phyloP scores from a whole-genome alignment of 148 eudicot species.

The Drosera capensis region DNA sequence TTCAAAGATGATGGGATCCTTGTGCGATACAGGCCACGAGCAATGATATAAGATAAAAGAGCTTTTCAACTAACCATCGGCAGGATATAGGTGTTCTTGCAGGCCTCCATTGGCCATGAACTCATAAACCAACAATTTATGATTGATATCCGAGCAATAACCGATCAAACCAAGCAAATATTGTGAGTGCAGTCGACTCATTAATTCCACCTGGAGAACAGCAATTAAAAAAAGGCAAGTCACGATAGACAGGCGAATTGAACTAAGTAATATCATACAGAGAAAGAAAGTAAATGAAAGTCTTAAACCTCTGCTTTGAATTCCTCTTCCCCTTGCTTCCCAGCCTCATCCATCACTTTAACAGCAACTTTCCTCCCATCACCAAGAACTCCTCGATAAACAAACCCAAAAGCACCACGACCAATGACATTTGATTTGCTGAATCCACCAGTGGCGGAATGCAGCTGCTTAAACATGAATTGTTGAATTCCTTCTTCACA shows the following conservation, averaged over 20 bases:
- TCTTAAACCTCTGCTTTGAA: constrained; percentile 71
- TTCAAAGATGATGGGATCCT: no score
- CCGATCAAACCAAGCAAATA: constrained; percentile 74
- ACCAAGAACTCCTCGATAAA: constrained; percentile 72
- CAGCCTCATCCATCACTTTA: constrained; percentile 80
- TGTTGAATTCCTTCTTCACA: constrained; percentile 60
- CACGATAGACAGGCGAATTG: background rate
- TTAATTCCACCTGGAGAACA: constrained; percentile 53
- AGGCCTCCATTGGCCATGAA: constrained; percentile 94
- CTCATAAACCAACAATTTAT: constrained; percentile 75
- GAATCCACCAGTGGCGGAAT: constrained; percentile 79
- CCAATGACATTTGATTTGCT: constrained; percentile 84
- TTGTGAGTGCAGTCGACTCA: constrained; percentile 68
- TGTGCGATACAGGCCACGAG: no score
- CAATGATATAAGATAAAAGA: no score
- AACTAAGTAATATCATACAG: background rate
- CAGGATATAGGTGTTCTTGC: constrained; percentile 77
- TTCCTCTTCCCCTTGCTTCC: constrained; percentile 95
- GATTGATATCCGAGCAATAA: constrained; percentile 69
- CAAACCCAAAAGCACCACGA: constrained; percentile 85
- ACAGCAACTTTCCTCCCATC: constrained; percentile 84
- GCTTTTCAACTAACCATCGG: constrained; percentile 30
- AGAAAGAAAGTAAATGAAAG: background rate
- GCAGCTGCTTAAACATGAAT: constrained; percentile 78
- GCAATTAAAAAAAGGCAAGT: constrained; percentile 6